Evolutionary conservation across 805 yeast genomes (phyloP).

Genomic region (Yueomyces sinensis): DNA sequence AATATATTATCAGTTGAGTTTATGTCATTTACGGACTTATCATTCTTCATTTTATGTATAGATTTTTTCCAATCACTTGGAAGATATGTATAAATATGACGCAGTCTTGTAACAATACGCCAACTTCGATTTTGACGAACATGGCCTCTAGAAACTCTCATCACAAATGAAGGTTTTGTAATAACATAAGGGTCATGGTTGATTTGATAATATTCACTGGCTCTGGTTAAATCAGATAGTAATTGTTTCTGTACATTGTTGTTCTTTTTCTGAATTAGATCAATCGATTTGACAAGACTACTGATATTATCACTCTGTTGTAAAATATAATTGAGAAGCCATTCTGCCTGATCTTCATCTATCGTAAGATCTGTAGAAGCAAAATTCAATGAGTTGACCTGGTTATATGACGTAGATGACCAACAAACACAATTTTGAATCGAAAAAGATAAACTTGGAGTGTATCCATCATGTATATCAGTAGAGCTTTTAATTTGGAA

Average conservation of each 20-base stretch:
- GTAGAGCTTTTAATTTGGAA: slow-evolving; percentile 4
- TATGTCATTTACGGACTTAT: slow-evolving; percentile 33
- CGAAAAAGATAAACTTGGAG: slow-evolving; percentile 15
- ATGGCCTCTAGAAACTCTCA: slow-evolving; percentile 59
- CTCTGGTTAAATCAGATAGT: slow-evolving; percentile 31
- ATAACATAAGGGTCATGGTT: slow-evolving; percentile 81
- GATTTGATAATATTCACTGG: slow-evolving; percentile 38
- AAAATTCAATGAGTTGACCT: slow-evolving; percentile 17
- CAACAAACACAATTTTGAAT: slow-evolving; percentile 20
- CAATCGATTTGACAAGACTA: slow-evolving; percentile 4
- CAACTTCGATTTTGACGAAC: slow-evolving; percentile 74
- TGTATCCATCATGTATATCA: neutral
- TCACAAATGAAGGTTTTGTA: slow-evolving; percentile 76
- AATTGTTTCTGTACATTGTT: slow-evolving; percentile 21
- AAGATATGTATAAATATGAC: slow-evolving; percentile 53
- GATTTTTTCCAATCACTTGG: slow-evolving; percentile 37
- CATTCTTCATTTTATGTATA: slow-evolving; percentile 14
- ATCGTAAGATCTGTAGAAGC: slow-evolving; percentile 21
- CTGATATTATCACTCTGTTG: slow-evolving; percentile 4
- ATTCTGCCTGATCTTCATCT: slow-evolving; percentile 24
- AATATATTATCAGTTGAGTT: slow-evolving; percentile 41
- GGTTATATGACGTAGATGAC: slow-evolving; percentile 10
- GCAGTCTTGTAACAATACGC: slow-evolving; percentile 67
- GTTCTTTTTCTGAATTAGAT: slow-evolving; percentile 3
- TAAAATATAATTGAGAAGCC: slow-evolving; percentile 18